Evolutionary conservation across 164 flowering plant genomes (phyloP).

Genomic region (Sedum album): DNA sequence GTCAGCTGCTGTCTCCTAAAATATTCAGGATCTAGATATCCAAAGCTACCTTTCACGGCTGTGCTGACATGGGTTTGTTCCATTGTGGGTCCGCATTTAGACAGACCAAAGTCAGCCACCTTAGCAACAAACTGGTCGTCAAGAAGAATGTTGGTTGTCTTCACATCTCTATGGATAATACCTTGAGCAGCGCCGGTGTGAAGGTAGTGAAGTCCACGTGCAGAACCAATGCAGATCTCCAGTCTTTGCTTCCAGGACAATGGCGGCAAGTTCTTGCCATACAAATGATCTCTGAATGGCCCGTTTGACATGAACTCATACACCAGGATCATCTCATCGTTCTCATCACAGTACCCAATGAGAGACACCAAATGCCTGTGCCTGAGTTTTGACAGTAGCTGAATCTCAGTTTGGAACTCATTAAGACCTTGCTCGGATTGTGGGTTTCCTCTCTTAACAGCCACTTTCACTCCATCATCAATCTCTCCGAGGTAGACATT

Average conservation of each 20-base stretch:
- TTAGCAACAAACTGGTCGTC: constrained; percentile 55
- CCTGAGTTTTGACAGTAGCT: constrained; percentile 54
- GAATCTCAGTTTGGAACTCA: constrained; percentile 66
- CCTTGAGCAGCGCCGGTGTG: constrained; percentile 67
- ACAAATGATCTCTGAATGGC: constrained; percentile 49
- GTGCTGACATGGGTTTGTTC: constrained; percentile 58
- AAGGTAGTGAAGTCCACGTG: constrained; percentile 66
- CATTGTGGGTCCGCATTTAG: constrained; percentile 39
- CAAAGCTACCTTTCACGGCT: constrained; percentile 64
- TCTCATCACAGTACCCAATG: constrained; percentile 63
- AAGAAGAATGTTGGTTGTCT: constrained; percentile 58
- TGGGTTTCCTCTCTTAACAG: constrained; percentile 61
- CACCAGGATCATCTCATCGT: constrained; percentile 56
- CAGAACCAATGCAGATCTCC: constrained; percentile 56
- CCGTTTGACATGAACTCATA: constrained; percentile 68
- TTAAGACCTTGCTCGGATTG: constrained; percentile 65
- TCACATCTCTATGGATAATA: constrained; percentile 62
- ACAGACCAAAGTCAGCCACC: constrained; percentile 61
- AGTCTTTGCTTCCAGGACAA: constrained; percentile 58
- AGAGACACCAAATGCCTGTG: constrained; percentile 60
- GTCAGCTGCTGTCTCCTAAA: constrained; percentile 62
- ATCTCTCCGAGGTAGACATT: constrained; percentile 47
- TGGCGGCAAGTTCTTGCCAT: constrained; percentile 43
- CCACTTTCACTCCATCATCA: constrained; percentile 44
- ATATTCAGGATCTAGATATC: constrained; percentile 70